These are phyloP conservation scores for Tubosaeta sp. DNA, from an alignment of 768 basidiomycete genomes.

Conservation along the genomic window DNA sequence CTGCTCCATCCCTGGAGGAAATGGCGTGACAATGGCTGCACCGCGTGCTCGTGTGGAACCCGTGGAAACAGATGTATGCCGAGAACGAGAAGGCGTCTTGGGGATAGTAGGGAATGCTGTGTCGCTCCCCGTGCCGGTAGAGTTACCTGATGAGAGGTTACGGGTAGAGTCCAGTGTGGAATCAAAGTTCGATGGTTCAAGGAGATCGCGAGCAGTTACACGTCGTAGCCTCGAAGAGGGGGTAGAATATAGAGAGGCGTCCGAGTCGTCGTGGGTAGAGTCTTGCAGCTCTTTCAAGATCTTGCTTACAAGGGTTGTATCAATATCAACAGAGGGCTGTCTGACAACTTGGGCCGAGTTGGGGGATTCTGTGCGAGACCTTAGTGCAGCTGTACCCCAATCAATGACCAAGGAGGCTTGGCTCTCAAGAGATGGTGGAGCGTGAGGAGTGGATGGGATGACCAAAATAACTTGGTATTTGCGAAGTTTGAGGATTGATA, in stretches of 20 bases:
- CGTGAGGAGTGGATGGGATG: slow-evolving; percentile 33
- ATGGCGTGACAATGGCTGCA: slow-evolving; percentile 9
- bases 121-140: slow-evolving; percentile 6
- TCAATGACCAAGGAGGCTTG: slow-evolving; percentile 53
- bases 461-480: slow-evolving; percentile 51
- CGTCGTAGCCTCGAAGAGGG: slow-evolving; percentile 9
- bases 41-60: slow-evolving; percentile 16
- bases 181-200: slow-evolving; percentile 16
- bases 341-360: slow-evolving; percentile 15
- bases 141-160: slow-evolving; percentile 9
- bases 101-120: slow-evolving; percentile 6
- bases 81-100: slow-evolving; percentile 19
- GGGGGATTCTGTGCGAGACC: slow-evolving; percentile 21
- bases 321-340: slow-evolving; percentile 26
- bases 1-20: slow-evolving; percentile 3
- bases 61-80: slow-evolving; percentile 14
- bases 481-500: slow-evolving; percentile 53
- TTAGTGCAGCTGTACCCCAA: slow-evolving; percentile 43
- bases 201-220: slow-evolving; percentile 21
- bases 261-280: slow-evolving; percentile 10
- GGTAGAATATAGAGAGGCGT: slow-evolving; percentile 3
- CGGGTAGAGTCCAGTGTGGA: slow-evolving; percentile 1
- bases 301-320: slow-evolving; percentile 17
- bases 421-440: slow-evolving; percentile 44
- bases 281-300: slow-evolving; percentile 22